A percentile compares a stretch with the other conserved stretches of the same genome.
phyloP scores from a whole-genome alignment of 306 rosid species.

The Cucumis hystrix region DNA sequence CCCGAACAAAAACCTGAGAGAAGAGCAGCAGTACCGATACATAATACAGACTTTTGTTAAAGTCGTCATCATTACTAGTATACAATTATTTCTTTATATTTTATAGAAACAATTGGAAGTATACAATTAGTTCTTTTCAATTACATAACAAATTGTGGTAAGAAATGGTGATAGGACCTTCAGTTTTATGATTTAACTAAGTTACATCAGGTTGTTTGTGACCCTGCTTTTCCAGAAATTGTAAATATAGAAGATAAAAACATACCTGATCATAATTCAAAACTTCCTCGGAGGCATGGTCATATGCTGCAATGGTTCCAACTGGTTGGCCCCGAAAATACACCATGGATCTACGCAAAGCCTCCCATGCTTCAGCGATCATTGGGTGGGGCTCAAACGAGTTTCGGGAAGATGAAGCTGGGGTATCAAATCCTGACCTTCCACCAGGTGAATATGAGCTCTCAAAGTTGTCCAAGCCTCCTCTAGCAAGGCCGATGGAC shows the following conservation, averaged over 20 bases:
- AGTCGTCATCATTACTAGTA: not conserved
- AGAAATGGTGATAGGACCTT: not conserved
- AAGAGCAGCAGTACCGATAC: not conserved
- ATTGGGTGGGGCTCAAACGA: conserved; percentile 15
- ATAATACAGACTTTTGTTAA: not conserved
- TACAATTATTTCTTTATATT: not conserved
- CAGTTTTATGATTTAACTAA: not conserved
- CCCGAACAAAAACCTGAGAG: conserved; percentile 12
- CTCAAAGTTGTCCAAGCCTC: conserved; percentile 49
- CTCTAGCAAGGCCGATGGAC: conserved; percentile 33
- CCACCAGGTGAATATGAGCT: conserved; percentile 40
- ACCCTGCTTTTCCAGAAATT: not conserved
- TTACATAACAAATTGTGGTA: not conserved
- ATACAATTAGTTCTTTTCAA: not conserved
- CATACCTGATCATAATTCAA: conserved; percentile 13
- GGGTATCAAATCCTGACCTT: conserved; percentile 56
- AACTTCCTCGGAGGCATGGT: conserved; percentile 16
- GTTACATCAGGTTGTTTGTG: not conserved
- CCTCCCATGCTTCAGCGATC: conserved; percentile 12
- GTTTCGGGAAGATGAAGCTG: conserved; percentile 10
- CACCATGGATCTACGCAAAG: conserved; percentile 13
- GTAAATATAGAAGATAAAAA: not conserved
- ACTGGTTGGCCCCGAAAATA: conserved; percentile 15
- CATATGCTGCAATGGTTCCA: conserved; percentile 13
- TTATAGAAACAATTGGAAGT: not conserved